Base-by-base conservation (phyloP, 805 yeast species). In the Kluyveromyces lactis region DNA sequence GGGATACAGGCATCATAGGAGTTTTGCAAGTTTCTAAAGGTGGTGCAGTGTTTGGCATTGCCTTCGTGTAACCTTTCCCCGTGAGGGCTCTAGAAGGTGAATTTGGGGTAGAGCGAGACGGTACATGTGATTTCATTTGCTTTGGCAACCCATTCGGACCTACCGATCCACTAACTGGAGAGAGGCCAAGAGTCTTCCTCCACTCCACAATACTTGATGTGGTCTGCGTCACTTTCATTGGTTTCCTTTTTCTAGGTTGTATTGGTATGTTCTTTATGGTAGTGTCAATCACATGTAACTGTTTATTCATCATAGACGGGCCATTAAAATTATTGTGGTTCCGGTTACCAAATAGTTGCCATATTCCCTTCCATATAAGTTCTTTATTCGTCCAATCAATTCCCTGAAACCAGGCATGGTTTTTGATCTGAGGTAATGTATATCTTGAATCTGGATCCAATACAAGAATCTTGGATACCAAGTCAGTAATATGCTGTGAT, bases 301-400 rank as follows among this genome's bases (percentile, higher is more conserved):
- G 54, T 29, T 52, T 48, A 34, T 46, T 46, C 16, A 16, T 28
- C 18, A 31, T 31, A 31, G 36, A 23, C 9, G 30, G 23, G 5
- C 23, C 33, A 6, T 13, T 8, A 4, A 27, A 3, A n/a, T 19
- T 35, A 24, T 26, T 21, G 18, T 10, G 36, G 18, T 34, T 79
- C 15, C 68, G 66, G 9, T 24, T 16, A 4, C 35, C 16, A 12
- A 9, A 19, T 1, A 67, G 53, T 32, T 71, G 69, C 97, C 97
- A 89, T 10, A 90, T 72, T 37, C 71, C 62, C 27, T 68, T 66
- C 97, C 97, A 90, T 10, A 90, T 72, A 42, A 63, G 62, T 31
- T 73, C 71, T 44, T 74, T 73, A 46, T 82, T 76, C 15, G 60
- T 52, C 82, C 95, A 90, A 49, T 85, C 72, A 5, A 81, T 59